phyloP scores from a whole-genome alignment of 495 filamentous ascomycete genomes.

The Xylaria curta region DNA sequence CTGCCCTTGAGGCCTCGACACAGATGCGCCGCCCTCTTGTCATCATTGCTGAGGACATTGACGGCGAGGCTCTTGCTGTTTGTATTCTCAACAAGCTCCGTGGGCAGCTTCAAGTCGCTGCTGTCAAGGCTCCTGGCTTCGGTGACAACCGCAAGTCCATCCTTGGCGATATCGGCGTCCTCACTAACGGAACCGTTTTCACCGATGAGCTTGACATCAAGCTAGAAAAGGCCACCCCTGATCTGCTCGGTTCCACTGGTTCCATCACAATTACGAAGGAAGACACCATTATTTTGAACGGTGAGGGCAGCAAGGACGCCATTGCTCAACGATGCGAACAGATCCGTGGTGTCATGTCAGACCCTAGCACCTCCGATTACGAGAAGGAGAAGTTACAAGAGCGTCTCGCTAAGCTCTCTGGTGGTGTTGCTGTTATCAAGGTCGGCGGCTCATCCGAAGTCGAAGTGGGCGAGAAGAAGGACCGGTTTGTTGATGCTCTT shows the following conservation, averaged over 20 bases:
- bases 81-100: conserved; percentile 99
- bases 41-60: conserved; percentile 99
- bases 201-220: conserved; percentile 98
- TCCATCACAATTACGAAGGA: conserved; percentile 99
- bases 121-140: conserved; percentile 98
- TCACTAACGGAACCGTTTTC: conserved; percentile 98
- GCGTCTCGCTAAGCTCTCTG: conserved; percentile 98
- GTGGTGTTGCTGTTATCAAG: conserved; percentile 99
- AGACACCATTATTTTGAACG: conserved; percentile 98
- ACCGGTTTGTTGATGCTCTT: conserved; percentile 96
- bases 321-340: conserved; percentile 97
- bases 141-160: conserved; percentile 99
- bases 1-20: conserved; percentile 94
- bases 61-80: conserved; percentile 96
- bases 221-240: conserved; percentile 93
- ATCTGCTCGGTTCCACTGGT: conserved; percentile 96
- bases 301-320: conserved; percentile 92
- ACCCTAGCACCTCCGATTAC: conserved; percentile 94
- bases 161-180: conserved; percentile 91
- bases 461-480: conserved; percentile 99
- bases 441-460: conserved; percentile 97
- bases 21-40: conserved; percentile 93
- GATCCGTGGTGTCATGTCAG: conserved; percentile 95
- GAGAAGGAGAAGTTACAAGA: conserved; percentile 99
- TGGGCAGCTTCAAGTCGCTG: conserved; percentile 97